Base-by-base conservation (phyloP, 768 basidiomycete genomes). In the Mycena sanguinolenta region DNA sequence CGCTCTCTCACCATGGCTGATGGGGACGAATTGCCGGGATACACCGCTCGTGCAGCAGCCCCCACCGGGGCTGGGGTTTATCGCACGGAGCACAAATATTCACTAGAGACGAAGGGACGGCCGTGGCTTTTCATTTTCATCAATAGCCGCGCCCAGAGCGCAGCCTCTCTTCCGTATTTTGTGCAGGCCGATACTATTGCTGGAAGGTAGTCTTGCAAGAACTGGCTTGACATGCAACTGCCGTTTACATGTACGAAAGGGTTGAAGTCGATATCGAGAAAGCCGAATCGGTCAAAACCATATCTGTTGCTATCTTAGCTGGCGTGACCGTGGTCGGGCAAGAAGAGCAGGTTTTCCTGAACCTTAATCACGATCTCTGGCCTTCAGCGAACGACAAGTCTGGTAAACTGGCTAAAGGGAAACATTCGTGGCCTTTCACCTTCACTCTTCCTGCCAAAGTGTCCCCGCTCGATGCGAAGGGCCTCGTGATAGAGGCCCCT, bases 261-360 rank as follows among this genome's bases (percentile, higher is more conserved):
- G 87, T 90, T 2, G 85, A 87, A 72, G 73, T 90, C 32, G 84
- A 88, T 60, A 78, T 88, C 38, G 80, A 83, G 69, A 87, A 86
- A 73, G 77, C 85, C 19, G 87, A 89, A 63, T 83, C 80, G 16
- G 76, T 86, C 58, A 88, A 89, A 75, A 81, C 79, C 32, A 80
- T 91, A 36, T 80, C 81, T 14, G 73, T 90, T 71, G 79, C 83
- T 64, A 77, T 88, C 13, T 77, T 79, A 39, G 88, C 79, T 34
- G 84, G 85, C 7, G 85, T 85, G 21, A 89, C 88, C 5, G 77
- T 85, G 2, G 87, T 90, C 6, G 88, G 88, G 17, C 89, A 90
- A 71, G 87, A 90, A 59, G 87, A 89, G 65, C 74, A 81, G 2
- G 58, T 76, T 8, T 90, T 90, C 74, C 78, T 90, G 14, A 77